Conservation (phyloP, 768 basidiomycete species). For the Paxillus ammoniavirescens region DNA sequence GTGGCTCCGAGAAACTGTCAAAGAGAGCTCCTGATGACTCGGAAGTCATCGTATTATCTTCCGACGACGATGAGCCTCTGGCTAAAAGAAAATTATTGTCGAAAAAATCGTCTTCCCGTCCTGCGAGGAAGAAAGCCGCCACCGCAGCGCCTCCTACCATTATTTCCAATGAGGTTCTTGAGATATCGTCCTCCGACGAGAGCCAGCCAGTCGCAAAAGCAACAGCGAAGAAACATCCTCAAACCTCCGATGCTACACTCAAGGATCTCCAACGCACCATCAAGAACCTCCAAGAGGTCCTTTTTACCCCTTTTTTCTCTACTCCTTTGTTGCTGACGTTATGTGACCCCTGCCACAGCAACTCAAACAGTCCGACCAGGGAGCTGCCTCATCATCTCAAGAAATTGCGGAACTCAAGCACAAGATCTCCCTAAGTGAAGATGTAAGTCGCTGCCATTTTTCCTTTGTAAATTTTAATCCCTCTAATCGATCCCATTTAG, state of each 20-base stretch:
- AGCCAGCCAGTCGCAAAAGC: constrained; percentile 1
- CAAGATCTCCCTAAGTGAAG: constrained; percentile 1
- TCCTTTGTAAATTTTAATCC: too few relatives aligned
- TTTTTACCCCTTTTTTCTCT: constrained; percentile 1
- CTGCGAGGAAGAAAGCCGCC: constrained; percentile 20
- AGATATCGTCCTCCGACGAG: constrained; percentile 61
- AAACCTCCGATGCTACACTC: constrained; percentile 13
- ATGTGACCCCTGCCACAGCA: constrained; percentile 13
- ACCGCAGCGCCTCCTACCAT: constrained; percentile 2
- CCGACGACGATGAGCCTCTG: constrained; percentile 29
- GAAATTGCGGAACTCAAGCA: constrained; percentile 24
- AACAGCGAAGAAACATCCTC: constrained; percentile 13
- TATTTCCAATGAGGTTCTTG: constrained; percentile 42
- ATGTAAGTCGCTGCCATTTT: constrained; percentile 1
- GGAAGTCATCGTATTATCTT: constrained; percentile 34
- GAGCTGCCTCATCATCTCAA: constrained; percentile 8
- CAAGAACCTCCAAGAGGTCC: constrained; percentile 44
- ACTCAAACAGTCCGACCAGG: constrained; percentile 10
- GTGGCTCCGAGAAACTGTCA: constrained; percentile 12
- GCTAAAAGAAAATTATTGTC: constrained; percentile 14
- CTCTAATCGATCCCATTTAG: background rate
- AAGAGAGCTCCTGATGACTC: constrained; percentile 13
- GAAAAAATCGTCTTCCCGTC: constrained; percentile 11
- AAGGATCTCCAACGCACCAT: constrained; percentile 38
- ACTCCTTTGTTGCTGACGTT: background rate